Percentiles rank a stretch among this genome's conserved stretches.
Evolutionary conservation across 495 filamentous ascomycete species (phyloP).

Genomic region (Penicillium lagena): DNA sequence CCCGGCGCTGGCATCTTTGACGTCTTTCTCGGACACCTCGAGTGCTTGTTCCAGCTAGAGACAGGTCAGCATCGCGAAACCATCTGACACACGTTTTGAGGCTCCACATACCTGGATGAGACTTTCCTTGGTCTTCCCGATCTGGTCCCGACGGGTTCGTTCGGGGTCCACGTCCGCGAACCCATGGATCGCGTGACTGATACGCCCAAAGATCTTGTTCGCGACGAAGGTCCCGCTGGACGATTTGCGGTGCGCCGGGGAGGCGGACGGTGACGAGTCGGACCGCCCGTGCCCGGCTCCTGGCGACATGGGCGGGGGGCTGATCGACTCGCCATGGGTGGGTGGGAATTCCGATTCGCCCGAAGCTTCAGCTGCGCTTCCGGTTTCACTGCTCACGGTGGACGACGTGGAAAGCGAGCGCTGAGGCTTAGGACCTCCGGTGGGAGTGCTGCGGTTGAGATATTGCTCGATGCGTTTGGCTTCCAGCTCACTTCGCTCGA

Average conservation of each 20-base stretch:
- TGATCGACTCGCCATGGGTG: conserved; percentile 65
- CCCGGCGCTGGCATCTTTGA: conserved; percentile 80
- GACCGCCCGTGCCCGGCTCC: conserved; percentile 23
- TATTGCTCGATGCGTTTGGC: conserved; percentile 90
- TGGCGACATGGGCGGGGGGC: conserved; percentile 51
- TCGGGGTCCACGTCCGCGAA: conserved; percentile 95
- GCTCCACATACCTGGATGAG: conserved; percentile 46
- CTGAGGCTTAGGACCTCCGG: conserved; percentile 37
- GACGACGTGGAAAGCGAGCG: conserved; percentile 59
- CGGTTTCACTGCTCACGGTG: conserved; percentile 36
- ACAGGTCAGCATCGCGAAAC: conserved; percentile 2
- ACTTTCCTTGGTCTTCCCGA: conserved; percentile 85
- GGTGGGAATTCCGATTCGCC: conserved; percentile 92
- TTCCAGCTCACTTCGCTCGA: conserved; percentile 86
- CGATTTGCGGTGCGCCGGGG: conserved; percentile 59
- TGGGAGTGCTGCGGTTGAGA: conserved; percentile 58
- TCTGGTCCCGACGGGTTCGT: conserved; percentile 82
- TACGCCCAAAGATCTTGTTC: conserved; percentile 89
- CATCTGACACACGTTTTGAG: background rate
- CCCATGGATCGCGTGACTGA: conserved; percentile 91
- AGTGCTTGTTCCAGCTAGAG: conserved; percentile 84
- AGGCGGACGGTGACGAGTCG: conserved; percentile 18
- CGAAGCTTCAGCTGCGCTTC: conserved; percentile 54
- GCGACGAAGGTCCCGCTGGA: conserved; percentile 74
- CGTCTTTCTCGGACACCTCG: conserved; percentile 78